phyloP scores from a whole-genome alignment of 345 rosid species.

The Eutrema japonicum region DNA sequence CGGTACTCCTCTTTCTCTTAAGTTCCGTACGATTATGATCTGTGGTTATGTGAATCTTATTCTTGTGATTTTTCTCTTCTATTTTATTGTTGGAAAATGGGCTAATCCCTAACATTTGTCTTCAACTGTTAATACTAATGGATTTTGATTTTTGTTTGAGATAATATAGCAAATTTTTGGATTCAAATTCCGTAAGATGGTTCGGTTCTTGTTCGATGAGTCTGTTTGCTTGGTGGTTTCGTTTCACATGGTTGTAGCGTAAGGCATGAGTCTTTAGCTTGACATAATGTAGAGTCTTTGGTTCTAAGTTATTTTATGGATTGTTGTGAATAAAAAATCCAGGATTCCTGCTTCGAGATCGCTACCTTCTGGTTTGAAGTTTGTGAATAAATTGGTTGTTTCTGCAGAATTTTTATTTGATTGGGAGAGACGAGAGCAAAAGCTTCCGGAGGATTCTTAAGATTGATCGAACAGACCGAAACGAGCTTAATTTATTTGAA shows the following conservation, averaged over 20 bases:
- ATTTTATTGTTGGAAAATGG: no score
- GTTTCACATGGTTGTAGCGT: constrained; percentile 23
- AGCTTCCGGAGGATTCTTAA: constrained; percentile 69
- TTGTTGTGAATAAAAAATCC: neutral
- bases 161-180: neutral
- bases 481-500: constrained; percentile 62
- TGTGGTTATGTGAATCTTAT: neutral
- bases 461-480: constrained; percentile 67
- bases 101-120: neutral
- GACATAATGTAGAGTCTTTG: constrained; percentile 35
- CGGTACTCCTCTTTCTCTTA: constrained; percentile 49
- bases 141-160: constrained; percentile 15
- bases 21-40: neutral
- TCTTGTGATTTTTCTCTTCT: neutral
- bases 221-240: constrained; percentile 1
- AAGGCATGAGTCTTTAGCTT: constrained; percentile 34
- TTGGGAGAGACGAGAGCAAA: constrained; percentile 75
- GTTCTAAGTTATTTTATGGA: constrained; percentile 10
- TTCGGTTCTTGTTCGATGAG: neutral
- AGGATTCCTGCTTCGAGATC: neutral
- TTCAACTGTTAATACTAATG: neutral
- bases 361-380: neutral
- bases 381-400: neutral
- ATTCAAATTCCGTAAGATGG: neutral
- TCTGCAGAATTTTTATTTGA: constrained; percentile 76